Conservation (phyloP, 805 yeast species). For the Wickerhamiella sergipiensis region DNA sequence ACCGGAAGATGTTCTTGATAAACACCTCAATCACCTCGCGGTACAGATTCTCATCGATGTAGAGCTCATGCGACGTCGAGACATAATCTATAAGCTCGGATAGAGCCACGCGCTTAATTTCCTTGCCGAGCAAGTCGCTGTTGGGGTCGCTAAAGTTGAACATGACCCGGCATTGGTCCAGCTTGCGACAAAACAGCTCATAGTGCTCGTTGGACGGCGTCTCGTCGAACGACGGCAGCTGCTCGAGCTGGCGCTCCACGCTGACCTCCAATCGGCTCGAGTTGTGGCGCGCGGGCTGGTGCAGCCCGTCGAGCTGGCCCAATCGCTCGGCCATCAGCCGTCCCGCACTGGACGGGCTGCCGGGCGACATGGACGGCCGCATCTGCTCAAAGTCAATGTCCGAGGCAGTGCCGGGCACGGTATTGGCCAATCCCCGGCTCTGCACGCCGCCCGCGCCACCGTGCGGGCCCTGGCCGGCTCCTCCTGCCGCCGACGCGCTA, state of each 20-base stretch:
- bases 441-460: not conserved
- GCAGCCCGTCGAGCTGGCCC: constrained; percentile 58
- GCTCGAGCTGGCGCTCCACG: constrained; percentile 46
- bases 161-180: constrained; percentile 87
- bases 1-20: constrained; percentile 75
- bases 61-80: constrained; percentile 56
- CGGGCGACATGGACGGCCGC: constrained; percentile 1
- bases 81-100: constrained; percentile 85
- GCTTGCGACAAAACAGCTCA: constrained; percentile 69
- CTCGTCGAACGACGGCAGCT: constrained; percentile 78
- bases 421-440: not conserved
- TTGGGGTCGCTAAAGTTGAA: constrained; percentile 93
- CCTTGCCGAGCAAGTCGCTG: constrained; percentile 83
- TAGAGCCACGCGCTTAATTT: constrained; percentile 71
- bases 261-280: constrained; percentile 84
- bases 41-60: constrained; percentile 84
- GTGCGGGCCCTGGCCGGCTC: not conserved
- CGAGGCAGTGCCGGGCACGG: not conserved
- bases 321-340: constrained; percentile 44
- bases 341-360: not conserved
- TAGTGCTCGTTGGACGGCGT: constrained; percentile 72
- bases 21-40: constrained; percentile 81
- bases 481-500: not conserved
- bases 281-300: constrained; percentile 81
- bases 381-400: not conserved